These are phyloP conservation scores for Xylariaceae sp. DNA, from an alignment of 2,329 filamentous ascomycete species.

Conservation along the genomic window DNA sequence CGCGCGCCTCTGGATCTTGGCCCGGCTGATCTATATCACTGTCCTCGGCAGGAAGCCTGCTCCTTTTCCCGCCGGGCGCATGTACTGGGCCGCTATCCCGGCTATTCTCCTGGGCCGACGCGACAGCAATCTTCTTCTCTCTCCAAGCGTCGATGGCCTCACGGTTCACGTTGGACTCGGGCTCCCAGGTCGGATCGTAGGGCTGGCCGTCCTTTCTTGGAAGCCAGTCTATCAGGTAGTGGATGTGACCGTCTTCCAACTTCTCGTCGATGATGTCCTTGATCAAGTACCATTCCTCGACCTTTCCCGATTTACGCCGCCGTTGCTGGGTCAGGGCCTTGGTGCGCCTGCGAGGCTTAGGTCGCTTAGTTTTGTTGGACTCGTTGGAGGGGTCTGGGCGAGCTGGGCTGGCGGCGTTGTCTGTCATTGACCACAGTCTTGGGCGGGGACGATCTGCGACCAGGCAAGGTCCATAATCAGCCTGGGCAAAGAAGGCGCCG, in stretches of 20 bases:
- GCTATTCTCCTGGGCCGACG: slow-evolving; percentile 5
- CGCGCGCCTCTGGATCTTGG: too few relatives aligned
- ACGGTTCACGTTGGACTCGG: slow-evolving; percentile 15
- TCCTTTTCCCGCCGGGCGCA: slow-evolving; percentile 1
- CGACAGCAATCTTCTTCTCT: slow-evolving; percentile 8
- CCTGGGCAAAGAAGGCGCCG: slow-evolving; percentile 2
- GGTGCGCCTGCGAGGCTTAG: slow-evolving; percentile 3
- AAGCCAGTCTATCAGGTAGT: slow-evolving; percentile 52
- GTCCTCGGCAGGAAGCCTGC: too few relatives aligned
- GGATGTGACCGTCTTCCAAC: slow-evolving; percentile 16
- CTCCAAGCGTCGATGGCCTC: slow-evolving; percentile 18
- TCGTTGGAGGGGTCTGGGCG: not conserved
- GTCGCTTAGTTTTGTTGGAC: slow-evolving; percentile 4
- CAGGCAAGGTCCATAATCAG: slow-evolving; percentile 16
- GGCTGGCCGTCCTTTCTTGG: slow-evolving; percentile 40
- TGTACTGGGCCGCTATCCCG: slow-evolving; percentile 8
- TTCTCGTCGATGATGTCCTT: slow-evolving; percentile 32
- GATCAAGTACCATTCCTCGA: not conserved
- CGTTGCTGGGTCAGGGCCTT: slow-evolving; percentile 2
- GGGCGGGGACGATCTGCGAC: slow-evolving; percentile 12
- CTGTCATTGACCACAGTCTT: slow-evolving; percentile 19
- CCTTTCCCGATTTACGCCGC: slow-evolving; percentile 2
- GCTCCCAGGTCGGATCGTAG: slow-evolving; percentile 43
- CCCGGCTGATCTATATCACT: not conserved
- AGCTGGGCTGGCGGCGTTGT: slow-evolving; percentile 6